A percentile compares a stretch with the other conserved stretches of the same genome.
Conservation (phyloP, 257 asterid species). For the Schizonepeta tenuifolia region DNA sequence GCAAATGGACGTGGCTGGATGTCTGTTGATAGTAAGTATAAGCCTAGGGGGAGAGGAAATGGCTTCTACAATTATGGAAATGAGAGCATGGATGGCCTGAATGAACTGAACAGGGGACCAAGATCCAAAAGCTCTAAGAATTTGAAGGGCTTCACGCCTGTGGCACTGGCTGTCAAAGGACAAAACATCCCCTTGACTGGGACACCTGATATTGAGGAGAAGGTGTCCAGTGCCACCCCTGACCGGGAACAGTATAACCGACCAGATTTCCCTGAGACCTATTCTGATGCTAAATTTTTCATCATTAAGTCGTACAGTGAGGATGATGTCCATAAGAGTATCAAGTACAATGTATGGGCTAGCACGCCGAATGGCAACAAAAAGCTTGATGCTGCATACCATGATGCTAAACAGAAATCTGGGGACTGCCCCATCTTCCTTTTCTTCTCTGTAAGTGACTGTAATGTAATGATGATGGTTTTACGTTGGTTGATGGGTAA, state of each 20-base stretch:
- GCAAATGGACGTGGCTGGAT: constrained; percentile 57
- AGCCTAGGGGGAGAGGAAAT: constrained; percentile 65
- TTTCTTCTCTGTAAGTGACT: constrained; percentile 64
- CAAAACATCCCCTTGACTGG: constrained; percentile 49
- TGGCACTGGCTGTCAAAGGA: constrained; percentile 59
- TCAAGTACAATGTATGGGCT: constrained; percentile 80
- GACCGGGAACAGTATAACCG: constrained; percentile 63
- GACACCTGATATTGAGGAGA: constrained; percentile 44
- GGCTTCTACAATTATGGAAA: constrained; percentile 46
- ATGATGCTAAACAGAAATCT: constrained; percentile 52
- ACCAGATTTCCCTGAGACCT: constrained; percentile 53
- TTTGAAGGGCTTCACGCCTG: constrained; percentile 52
- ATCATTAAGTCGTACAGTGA: constrained; percentile 75
- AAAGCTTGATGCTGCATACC: constrained; percentile 66
- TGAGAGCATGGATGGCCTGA: constrained; percentile 61
- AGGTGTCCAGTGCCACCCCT: constrained; percentile 36
- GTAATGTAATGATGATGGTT: background rate
- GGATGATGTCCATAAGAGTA: constrained; percentile 72
- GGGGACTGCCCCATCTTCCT: constrained; percentile 65
- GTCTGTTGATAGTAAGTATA: constrained; percentile 56
- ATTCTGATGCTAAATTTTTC: constrained; percentile 62
- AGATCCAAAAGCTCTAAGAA: constrained; percentile 56
- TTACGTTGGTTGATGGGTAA: background rate
- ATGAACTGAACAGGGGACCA: constrained; percentile 78
- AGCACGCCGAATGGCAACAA: constrained; percentile 85